Conservation (phyloP, 257 asterid genomes). For the Capsicum pubescens region DNA sequence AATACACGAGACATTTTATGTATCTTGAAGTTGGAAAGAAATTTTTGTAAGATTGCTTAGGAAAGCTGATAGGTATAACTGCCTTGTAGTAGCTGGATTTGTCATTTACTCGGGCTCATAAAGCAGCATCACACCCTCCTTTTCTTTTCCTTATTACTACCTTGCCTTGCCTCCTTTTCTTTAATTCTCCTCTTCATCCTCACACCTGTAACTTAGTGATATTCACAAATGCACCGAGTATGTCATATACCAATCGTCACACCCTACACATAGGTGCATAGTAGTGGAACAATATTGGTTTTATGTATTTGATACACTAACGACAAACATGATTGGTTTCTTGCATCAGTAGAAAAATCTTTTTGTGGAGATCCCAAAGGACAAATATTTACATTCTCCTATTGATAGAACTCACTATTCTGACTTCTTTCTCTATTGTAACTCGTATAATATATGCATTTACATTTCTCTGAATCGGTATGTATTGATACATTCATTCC, state of each 20-base stretch:
- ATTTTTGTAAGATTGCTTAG: background rate
- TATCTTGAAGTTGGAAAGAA: slow-evolving; percentile 7
- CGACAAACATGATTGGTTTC: background rate
- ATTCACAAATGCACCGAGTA: slow-evolving; percentile 4
- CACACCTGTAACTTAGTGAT: slow-evolving; percentile 14
- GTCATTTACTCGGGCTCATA: background rate
- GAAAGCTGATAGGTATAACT: background rate
- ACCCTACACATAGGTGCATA: slow-evolving; percentile 21
- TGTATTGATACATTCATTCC: slow-evolving; percentile 28
- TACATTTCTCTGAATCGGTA: slow-evolving; percentile 40
- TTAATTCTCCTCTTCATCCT: slow-evolving; percentile 1
- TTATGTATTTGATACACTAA: background rate
- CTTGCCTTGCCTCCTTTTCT: background rate
- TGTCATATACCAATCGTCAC: slow-evolving; percentile 5
- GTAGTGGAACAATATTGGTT: slow-evolving; percentile 1
- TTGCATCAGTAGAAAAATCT: background rate
- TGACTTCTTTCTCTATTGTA: slow-evolving; percentile 37
- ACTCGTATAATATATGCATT: slow-evolving; percentile 39
- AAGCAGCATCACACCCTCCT: background rate
- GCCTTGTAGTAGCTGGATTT: slow-evolving; percentile 22
- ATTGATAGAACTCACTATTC: slow-evolving; percentile 28
- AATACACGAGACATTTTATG: background rate
- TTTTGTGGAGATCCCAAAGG: background rate
- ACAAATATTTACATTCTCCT: slow-evolving; percentile 14
- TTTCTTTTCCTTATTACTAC: background rate